phyloP scores from a whole-genome alignment of 1,284 basidiomycete species.

The Heterobasidion irregulare region DNA sequence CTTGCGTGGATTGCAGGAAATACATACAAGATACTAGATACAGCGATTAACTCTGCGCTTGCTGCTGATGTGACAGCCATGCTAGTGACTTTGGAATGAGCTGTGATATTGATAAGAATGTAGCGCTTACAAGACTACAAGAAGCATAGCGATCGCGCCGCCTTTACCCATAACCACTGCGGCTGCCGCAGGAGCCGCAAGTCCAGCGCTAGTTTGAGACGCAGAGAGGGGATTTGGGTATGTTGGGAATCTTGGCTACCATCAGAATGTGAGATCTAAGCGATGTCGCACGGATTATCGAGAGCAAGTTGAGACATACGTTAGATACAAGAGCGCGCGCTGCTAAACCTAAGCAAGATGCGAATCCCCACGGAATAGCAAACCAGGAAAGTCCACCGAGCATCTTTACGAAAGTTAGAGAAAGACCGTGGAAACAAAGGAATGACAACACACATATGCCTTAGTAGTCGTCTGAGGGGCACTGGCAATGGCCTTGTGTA shows the following conservation, averaged over 20 bases:
- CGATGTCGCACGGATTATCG: too few species aligned
- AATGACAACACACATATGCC: conserved; percentile 29
- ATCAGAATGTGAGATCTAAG: background rate
- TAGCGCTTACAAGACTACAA: conserved; percentile 41
- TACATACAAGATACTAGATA: conserved; percentile 45
- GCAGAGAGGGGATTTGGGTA: conserved; percentile 42
- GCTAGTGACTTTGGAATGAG: conserved; percentile 13
- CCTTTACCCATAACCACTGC: conserved; percentile 42
- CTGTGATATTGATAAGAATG: background rate
- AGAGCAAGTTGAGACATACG: conserved; percentile 15
- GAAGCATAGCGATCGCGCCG: conserved; percentile 40
- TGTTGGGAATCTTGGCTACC: conserved; percentile 41
- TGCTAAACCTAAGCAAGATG: conserved; percentile 46
- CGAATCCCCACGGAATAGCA: conserved; percentile 51
- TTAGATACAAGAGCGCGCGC: conserved; percentile 41
- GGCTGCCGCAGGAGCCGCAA: conserved; percentile 46
- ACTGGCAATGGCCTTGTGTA: conserved; percentile 35
- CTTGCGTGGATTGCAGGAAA: background rate
- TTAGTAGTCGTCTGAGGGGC: conserved; percentile 40
- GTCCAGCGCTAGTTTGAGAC: conserved; percentile 40
- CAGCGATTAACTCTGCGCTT: conserved; percentile 53
- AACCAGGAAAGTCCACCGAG: conserved; percentile 59
- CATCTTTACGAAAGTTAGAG: conserved; percentile 25
- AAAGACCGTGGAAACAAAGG: background rate
- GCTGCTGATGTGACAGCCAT: conserved; percentile 55